phyloP scores from a whole-genome alignment of 2,329 filamentous ascomycete genomes.

The Fusarium torreyae region DNA sequence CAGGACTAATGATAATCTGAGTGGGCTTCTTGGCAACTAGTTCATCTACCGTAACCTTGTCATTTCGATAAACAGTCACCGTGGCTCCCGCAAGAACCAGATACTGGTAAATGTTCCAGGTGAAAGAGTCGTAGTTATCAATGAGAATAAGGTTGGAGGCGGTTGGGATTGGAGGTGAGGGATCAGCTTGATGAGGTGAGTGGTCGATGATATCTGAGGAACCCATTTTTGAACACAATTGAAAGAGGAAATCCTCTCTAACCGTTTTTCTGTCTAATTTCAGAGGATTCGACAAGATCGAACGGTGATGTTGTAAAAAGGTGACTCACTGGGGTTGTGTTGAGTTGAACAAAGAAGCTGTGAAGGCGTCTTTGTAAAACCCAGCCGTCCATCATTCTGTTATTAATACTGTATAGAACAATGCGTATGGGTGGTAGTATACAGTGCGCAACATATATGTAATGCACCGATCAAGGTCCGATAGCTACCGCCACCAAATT shows the following conservation, averaged over 20 bases:
- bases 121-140: conserved; percentile 99
- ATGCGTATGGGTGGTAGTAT: not conserved
- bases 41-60: conserved; percentile 89
- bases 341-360: conserved; percentile 40
- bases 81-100: conserved; percentile 94
- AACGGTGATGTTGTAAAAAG: conserved; percentile 32
- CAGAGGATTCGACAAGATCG: conserved; percentile 16
- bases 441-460: conserved; percentile 36
- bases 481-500: conserved; percentile 28
- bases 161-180: conserved; percentile 79
- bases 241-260: not conserved
- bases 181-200: conserved; percentile 87
- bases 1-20: conserved; percentile 94
- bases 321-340: conserved; percentile 42
- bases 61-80: conserved; percentile 92
- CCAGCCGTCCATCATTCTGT: not conserved
- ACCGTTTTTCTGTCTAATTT: conserved; percentile 8
- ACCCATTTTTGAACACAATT: conserved; percentile 60
- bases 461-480: conserved; percentile 45
- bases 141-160: conserved; percentile 95
- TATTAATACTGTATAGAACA: not conserved
- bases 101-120: conserved; percentile 99
- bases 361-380: conserved; percentile 33
- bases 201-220: conserved; percentile 76
- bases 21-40: conserved; percentile 88